Evolutionary conservation across 371 early-diverging fungal genomes (phyloP).

Genomic region (Zopfochytrium polystomum): DNA sequence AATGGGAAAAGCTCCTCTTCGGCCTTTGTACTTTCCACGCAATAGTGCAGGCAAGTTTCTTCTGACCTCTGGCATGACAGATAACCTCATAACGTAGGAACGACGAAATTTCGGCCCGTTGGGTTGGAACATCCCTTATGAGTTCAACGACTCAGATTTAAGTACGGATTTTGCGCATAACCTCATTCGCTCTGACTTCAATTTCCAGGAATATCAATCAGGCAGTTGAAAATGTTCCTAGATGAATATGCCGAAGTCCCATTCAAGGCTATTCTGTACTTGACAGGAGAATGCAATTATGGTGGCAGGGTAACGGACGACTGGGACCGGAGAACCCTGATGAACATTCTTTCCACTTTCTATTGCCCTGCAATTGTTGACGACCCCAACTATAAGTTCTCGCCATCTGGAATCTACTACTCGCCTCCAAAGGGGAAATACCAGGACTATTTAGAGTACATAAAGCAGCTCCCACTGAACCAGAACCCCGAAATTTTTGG

Average conservation of each 20-base stretch:
- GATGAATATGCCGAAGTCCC: conserved; percentile 56
- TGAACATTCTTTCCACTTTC: conserved; percentile 50
- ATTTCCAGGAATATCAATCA: conserved; percentile 46
- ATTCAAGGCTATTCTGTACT: conserved; percentile 54
- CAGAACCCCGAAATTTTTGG: conserved; percentile 59
- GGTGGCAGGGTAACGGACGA: conserved; percentile 67
- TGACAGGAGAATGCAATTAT: conserved; percentile 64
- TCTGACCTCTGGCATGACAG: no score
- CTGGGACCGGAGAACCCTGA: conserved; percentile 56
- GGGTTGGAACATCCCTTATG: conserved; percentile 67
- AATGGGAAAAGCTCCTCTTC: conserved; percentile 59
- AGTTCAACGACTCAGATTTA: conserved; percentile 61
- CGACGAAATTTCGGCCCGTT: conserved; percentile 61
- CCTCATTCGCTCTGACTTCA: background rate
- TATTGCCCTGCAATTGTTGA: conserved; percentile 48
- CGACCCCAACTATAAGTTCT: conserved; percentile 47
- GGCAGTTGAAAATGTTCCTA: conserved; percentile 59
- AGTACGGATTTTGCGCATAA: conserved; percentile 10
- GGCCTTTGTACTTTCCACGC: conserved; percentile 61
- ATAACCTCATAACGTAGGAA: conserved; percentile 32
- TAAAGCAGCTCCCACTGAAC: conserved; percentile 50
- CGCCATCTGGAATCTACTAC: conserved; percentile 51
- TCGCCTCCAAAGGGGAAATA: conserved; percentile 51
- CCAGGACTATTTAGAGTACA: conserved; percentile 48
- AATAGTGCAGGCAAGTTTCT: conserved; percentile 40